Percentiles rank a stretch among this genome's conserved stretches.
Conservation (phyloP, 2,329 filamentous ascomycete species). For the Exophiala spinifera region DNA sequence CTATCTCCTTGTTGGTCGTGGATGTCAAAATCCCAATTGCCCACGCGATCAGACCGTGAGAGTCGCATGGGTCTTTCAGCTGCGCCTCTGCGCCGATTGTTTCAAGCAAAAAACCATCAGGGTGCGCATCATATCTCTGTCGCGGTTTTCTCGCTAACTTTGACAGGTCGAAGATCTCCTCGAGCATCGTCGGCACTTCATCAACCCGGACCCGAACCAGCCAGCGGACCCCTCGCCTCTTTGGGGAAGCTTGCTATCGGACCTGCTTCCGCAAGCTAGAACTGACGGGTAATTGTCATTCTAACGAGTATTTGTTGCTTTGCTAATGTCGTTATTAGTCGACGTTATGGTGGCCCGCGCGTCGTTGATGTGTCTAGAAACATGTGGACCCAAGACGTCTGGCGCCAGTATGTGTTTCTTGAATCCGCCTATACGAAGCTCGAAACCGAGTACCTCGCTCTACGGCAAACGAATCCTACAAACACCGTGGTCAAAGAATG, state of each 20-base stretch:
- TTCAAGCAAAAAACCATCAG: conserved; percentile 22
- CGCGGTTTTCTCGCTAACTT: conserved; percentile 1
- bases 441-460: conserved; percentile 13
- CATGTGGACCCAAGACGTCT: conserved; percentile 5
- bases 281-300: conserved; percentile 16
- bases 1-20: conserved; percentile 26
- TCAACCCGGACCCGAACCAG: not conserved
- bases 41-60: conserved; percentile 18
- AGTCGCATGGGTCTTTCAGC: conserved; percentile 27
- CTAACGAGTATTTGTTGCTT: not conserved
- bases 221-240: not conserved
- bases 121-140: conserved; percentile 1
- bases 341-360: conserved; percentile 14
- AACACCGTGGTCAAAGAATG: conserved; percentile 9
- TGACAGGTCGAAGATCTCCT: conserved; percentile 18
- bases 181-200: conserved; percentile 6
- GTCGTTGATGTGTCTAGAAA: conserved; percentile 7
- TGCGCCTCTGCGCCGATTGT: conserved; percentile 26
- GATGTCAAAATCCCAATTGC: conserved; percentile 27
- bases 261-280: conserved; percentile 18
- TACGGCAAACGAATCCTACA: not conserved
- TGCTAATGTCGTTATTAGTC: not conserved
- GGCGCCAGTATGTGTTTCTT: conserved; percentile 18
- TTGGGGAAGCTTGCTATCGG: conserved; percentile 7
- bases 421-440: conserved; percentile 18